Conservation (phyloP, 371 early-diverging fungal genomes). For the Apophysomyces ossiformis region DNA sequence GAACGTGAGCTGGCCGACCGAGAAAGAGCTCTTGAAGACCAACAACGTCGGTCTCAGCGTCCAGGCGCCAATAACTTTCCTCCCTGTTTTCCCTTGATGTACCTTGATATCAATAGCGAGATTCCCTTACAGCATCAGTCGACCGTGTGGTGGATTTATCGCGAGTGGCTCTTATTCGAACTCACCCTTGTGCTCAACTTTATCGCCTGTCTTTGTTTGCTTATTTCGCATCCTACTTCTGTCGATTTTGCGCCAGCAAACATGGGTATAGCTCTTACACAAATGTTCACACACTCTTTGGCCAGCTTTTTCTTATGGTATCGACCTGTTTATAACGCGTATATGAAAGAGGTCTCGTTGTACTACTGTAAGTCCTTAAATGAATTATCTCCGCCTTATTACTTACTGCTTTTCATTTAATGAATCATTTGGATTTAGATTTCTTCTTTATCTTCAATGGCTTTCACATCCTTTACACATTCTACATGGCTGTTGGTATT, state of each 20-base stretch:
- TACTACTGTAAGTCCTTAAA: constrained; percentile 73
- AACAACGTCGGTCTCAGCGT: constrained; percentile 48
- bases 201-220: constrained; percentile 73
- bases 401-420: background rate
- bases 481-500: constrained; percentile 88
- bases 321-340: constrained; percentile 88
- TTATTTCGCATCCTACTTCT: constrained; percentile 69
- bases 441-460: constrained; percentile 87
- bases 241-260: constrained; percentile 73
- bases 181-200: constrained; percentile 80
- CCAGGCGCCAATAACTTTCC: constrained; percentile 83
- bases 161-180: constrained; percentile 79
- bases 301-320: constrained; percentile 90
- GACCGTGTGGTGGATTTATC: constrained; percentile 70
- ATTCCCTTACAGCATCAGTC: constrained; percentile 72
- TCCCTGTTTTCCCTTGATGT: constrained; percentile 83
- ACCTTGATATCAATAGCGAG: constrained; percentile 77
- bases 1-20: constrained; percentile 72
- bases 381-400: background rate
- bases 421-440: constrained; percentile 36
- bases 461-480: constrained; percentile 79
- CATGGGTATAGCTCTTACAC: constrained; percentile 79
- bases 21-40: constrained; percentile 59
- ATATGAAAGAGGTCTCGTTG: constrained; percentile 85
- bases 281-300: constrained; percentile 77